phyloP scores from a whole-genome alignment of 2,329 filamentous ascomycete genomes.

The Botryotinia calthae region DNA sequence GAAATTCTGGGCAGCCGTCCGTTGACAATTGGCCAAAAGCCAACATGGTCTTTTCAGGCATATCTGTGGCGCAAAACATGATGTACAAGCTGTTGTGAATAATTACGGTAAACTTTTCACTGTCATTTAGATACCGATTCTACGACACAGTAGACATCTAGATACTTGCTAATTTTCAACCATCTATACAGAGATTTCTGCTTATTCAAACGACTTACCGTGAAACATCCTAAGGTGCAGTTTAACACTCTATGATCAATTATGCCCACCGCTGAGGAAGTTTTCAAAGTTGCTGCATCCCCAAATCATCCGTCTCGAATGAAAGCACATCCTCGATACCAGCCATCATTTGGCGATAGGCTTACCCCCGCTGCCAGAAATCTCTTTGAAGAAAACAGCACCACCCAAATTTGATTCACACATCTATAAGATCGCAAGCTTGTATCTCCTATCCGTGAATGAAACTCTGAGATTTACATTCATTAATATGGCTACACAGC shows the following conservation, averaged over 20 bases:
- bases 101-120: neutral
- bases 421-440: neutral
- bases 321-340: neutral
- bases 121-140: neutral
- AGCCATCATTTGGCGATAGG: neutral
- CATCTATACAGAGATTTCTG: neutral
- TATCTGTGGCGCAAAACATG: neutral
- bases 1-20: neutral
- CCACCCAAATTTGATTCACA: neutral
- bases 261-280: neutral
- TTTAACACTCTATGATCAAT: neutral
- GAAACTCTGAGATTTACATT: neutral
- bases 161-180: neutral
- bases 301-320: neutral
- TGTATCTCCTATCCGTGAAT: neutral
- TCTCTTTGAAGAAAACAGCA: neutral
- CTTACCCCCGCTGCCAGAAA: neutral
- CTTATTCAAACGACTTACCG: neutral
- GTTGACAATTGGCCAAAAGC: neutral
- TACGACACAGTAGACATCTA: neutral
- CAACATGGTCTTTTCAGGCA: neutral
- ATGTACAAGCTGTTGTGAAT: neutral
- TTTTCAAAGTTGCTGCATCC: neutral
- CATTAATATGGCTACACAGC: neutral
- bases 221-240: neutral